A percentile compares a stretch with the other conserved stretches of the same genome.
Evolutionary conservation across 805 yeast genomes (phyloP).

Genomic region (Kurtzmaniella cleridarum): DNA sequence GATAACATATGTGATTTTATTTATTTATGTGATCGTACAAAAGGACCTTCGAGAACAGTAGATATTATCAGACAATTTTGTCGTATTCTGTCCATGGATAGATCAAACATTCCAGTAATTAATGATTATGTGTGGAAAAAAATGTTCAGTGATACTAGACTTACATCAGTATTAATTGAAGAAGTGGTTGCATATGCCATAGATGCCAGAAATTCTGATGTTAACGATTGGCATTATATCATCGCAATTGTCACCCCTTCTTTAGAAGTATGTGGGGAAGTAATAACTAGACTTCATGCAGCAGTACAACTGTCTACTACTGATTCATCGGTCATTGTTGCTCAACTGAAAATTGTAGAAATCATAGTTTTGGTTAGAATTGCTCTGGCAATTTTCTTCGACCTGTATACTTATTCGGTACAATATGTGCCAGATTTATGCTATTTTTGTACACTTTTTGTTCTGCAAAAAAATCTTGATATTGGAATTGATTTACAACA

Average conservation of each 20-base stretch:
- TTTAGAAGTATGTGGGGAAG: conserved; percentile 62
- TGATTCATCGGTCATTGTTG: conserved; percentile 32
- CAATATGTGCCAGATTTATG: conserved; percentile 68
- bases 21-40: conserved; percentile 44
- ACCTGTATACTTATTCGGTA: conserved; percentile 55
- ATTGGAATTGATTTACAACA: conserved; percentile 60
- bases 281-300: conserved; percentile 51
- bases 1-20: conserved; percentile 57
- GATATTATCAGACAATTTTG: conserved; percentile 60
- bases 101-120: conserved; percentile 46
- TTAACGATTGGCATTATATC: conserved; percentile 59
- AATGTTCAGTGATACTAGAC: conserved; percentile 54
- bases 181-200: conserved; percentile 71
- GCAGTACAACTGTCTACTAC: conserved; percentile 49
- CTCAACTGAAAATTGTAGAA: conserved; percentile 59
- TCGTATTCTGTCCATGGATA: conserved; percentile 47
- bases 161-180: conserved; percentile 56
- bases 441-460: conserved; percentile 58
- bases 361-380: conserved; percentile 62
- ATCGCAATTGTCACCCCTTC: conserved; percentile 69
- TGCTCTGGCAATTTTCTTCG: conserved; percentile 63
- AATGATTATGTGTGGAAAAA: conserved; percentile 63
- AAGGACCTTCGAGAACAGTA: conserved; percentile 57
- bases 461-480: conserved; percentile 47
- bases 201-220: conserved; percentile 67